Percentiles rank a stretch among this genome's conserved stretches.
Evolutionary conservation across 352 stramenopile species (phyloP).

Genomic region (Nothophytophthora sp.): DNA sequence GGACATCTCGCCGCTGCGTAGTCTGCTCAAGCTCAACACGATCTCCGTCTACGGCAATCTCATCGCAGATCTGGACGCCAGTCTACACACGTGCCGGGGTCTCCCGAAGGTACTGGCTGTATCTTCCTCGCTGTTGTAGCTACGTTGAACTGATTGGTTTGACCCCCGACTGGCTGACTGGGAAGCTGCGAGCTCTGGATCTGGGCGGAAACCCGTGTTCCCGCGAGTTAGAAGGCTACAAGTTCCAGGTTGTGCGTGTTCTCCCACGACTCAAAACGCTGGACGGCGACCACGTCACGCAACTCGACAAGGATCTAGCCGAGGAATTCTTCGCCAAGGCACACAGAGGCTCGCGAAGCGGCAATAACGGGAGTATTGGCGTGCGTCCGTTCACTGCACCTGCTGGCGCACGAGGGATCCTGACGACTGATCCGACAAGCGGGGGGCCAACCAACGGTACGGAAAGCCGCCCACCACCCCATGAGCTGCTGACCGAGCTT

Average conservation of each 20-base stretch:
- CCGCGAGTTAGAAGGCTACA: constrained; percentile 60
- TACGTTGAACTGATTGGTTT: neutral
- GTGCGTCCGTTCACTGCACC: constrained; percentile 43
- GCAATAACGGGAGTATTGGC: constrained; percentile 19
- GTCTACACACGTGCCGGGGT: constrained; percentile 50
- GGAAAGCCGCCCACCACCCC: no score
- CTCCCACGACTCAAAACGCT: constrained; percentile 67
- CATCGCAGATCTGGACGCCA: constrained; percentile 43
- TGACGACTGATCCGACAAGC: neutral
- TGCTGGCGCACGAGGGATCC: constrained; percentile 9
- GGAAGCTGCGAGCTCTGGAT: constrained; percentile 68
- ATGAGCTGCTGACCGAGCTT: no score
- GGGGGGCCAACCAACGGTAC: constrained; percentile 11
- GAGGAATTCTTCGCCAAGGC: constrained; percentile 51
- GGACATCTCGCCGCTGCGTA: constrained; percentile 45
- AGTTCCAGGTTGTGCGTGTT: constrained; percentile 65
- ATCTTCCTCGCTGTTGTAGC: neutral
- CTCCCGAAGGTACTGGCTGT: constrained; percentile 38
- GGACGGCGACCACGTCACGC: constrained; percentile 74
- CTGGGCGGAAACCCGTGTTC: constrained; percentile 79
- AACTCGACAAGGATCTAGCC: constrained; percentile 71
- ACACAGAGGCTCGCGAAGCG: constrained; percentile 3
- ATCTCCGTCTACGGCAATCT: constrained; percentile 66
- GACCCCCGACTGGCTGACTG: neutral
- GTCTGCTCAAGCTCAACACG: constrained; percentile 53